Percentiles rank a stretch among this genome's conserved stretches.
Conservation (phyloP, 2,329 filamentous ascomycete genomes). For the Sclerotinia trifoliorum region DNA sequence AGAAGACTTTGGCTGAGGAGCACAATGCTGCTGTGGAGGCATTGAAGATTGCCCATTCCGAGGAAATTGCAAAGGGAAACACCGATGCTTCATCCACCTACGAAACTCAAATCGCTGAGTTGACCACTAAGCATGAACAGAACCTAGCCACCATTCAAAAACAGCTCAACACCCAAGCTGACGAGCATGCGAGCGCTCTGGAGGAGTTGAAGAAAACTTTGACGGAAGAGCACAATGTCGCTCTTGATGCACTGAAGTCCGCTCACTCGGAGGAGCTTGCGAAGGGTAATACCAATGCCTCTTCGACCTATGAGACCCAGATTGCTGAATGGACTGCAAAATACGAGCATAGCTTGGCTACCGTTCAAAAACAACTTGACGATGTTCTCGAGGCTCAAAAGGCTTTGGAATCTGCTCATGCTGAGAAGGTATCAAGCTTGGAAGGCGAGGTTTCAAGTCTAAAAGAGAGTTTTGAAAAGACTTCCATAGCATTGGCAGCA, state of each 20-base stretch:
- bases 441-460: slow-evolving; percentile 48
- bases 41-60: slow-evolving; percentile 53
- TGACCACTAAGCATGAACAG: slow-evolving; percentile 52
- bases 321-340: slow-evolving; percentile 51
- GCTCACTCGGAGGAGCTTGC: slow-evolving; percentile 52
- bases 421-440: slow-evolving; percentile 48
- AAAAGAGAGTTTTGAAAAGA: slow-evolving; percentile 47
- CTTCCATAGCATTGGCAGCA: slow-evolving; percentile 27
- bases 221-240: slow-evolving; percentile 50
- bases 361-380: slow-evolving; percentile 56
- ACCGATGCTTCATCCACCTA: slow-evolving; percentile 46
- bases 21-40: slow-evolving; percentile 51
- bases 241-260: slow-evolving; percentile 52
- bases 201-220: slow-evolving; percentile 51
- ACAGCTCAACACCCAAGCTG: slow-evolving; percentile 46
- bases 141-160: slow-evolving; percentile 52
- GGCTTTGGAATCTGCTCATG: slow-evolving; percentile 47
- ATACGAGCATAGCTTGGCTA: slow-evolving; percentile 50
- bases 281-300: slow-evolving; percentile 46
- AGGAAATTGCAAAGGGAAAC: slow-evolving; percentile 49
- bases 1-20: slow-evolving; percentile 50
- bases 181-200: slow-evolving; percentile 39
- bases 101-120: slow-evolving; percentile 51
- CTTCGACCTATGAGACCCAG: slow-evolving; percentile 48
- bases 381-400: slow-evolving; percentile 50